These are phyloP conservation scores for Incumbomyces delicatus DNA, from an alignment of 2,329 filamentous ascomycete species.

Conservation along the genomic window DNA sequence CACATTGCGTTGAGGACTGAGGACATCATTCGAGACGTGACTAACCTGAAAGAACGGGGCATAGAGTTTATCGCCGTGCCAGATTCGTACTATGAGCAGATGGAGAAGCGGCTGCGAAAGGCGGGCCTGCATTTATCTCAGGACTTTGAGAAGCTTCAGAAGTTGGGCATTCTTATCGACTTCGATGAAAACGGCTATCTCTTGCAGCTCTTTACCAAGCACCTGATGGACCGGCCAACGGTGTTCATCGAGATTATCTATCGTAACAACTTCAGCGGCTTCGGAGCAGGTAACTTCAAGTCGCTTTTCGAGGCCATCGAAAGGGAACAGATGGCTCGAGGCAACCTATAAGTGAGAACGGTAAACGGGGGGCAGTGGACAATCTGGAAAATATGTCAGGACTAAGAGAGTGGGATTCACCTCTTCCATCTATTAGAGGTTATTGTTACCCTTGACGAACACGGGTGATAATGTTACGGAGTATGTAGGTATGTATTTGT, in stretches of 20 bases:
- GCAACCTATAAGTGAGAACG: conserved; percentile 54
- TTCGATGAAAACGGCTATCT: conserved; percentile 90
- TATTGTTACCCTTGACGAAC: too few species aligned
- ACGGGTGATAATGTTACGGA: too few species aligned
- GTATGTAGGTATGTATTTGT: too few species aligned
- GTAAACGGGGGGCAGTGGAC: too few species aligned
- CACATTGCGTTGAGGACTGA: conserved; percentile 79
- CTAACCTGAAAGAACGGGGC: conserved; percentile 70
- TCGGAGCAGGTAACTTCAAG: conserved; percentile 94
- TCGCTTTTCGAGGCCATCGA: conserved; percentile 92
- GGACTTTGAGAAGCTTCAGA: conserved; percentile 66
- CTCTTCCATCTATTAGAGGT: too few species aligned
- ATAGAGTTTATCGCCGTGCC: conserved; percentile 91
- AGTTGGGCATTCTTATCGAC: conserved; percentile 81
- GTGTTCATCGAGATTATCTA: conserved; percentile 97
- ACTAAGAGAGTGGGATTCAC: too few species aligned
- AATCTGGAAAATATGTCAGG: too few species aligned
- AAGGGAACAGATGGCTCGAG: conserved; percentile 75
- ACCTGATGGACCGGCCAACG: conserved; percentile 85
- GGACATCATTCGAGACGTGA: conserved; percentile 69
- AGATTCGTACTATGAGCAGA: conserved; percentile 69
- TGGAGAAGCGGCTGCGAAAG: conserved; percentile 62
- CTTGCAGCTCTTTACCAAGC: conserved; percentile 67
- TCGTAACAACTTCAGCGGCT: conserved; percentile 79
- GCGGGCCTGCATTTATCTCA: conserved; percentile 56